Percentiles rank a stretch among this genome's conserved stretches.
phyloP scores from a whole-genome alignment of 2,329 filamentous ascomycete species.

The Diplodia corticola region DNA sequence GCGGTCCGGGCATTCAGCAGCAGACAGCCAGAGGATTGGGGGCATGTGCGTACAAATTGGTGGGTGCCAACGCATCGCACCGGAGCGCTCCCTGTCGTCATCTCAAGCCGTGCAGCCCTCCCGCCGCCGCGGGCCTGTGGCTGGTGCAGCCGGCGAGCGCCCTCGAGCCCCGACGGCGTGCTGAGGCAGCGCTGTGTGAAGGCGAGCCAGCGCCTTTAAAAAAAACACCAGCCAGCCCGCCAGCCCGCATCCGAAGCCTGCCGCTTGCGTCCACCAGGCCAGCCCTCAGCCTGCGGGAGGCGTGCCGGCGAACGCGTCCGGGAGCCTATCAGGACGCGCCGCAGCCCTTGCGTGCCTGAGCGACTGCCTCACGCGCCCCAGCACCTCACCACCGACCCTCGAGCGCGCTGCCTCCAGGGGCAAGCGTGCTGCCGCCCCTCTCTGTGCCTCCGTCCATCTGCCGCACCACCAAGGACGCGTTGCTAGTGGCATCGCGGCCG shows the following conservation, averaged over 20 bases:
- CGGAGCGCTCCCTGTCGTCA: constrained; percentile 19
- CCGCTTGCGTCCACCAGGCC: constrained; percentile 3
- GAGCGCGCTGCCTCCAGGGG: not conserved
- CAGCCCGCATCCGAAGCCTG: not conserved
- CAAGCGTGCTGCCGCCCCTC: not conserved
- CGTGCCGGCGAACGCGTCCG: not conserved
- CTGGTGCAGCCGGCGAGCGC: not conserved
- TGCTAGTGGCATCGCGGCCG: not conserved
- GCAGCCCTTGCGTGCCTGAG: constrained; percentile 13
- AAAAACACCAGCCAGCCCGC: constrained; percentile 13
- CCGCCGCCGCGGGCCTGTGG: constrained; percentile 11
- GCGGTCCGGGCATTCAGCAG: constrained; percentile 18
- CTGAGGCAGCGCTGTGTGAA: not conserved
- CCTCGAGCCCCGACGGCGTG: not conserved
- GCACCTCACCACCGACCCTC: not conserved
- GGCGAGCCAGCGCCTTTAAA: constrained; percentile 7
- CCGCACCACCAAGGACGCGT: not conserved
- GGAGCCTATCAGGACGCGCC: constrained; percentile 20
- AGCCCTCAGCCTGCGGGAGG: constrained; percentile 1
- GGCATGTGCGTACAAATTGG: constrained; percentile 21
- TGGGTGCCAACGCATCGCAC: constrained; percentile 16
- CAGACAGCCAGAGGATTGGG: constrained; percentile 8
- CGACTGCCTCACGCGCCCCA: not conserved
- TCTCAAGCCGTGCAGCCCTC: constrained; percentile 17
- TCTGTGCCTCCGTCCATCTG: not conserved